Percentiles rank a stretch among this genome's conserved stretches.
Evolutionary conservation across 768 basidiomycete species (phyloP).

Genomic region (Pilatotrama ljubarskyi): DNA sequence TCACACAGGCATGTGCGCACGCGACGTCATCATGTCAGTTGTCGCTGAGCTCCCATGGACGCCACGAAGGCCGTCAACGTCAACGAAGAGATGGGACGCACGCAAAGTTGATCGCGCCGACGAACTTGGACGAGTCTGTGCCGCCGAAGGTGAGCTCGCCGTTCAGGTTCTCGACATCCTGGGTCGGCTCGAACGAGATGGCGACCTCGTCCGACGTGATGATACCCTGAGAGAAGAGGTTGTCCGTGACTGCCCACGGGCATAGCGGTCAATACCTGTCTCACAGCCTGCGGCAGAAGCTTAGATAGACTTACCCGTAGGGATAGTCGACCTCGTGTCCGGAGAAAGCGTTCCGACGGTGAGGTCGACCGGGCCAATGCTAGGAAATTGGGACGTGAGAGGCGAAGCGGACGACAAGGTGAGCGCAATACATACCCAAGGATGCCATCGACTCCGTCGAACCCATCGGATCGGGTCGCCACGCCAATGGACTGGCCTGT

Average conservation of each 20-base stretch:
- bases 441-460: slow-evolving; percentile 58
- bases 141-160: slow-evolving; percentile 38
- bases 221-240: slow-evolving; percentile 27
- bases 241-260: slow-evolving; percentile 36
- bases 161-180: slow-evolving; percentile 13
- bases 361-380: slow-evolving; percentile 62
- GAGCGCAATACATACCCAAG: slow-evolving; percentile 46
- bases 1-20: background rate
- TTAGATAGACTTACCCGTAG: slow-evolving; percentile 13
- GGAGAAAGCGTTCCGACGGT: slow-evolving; percentile 40
- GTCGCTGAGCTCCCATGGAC: background rate
- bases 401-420: background rate
- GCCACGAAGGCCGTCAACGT: background rate
- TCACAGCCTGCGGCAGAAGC: background rate
- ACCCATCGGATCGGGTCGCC: slow-evolving; percentile 45
- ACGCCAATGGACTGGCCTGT: slow-evolving; percentile 63
- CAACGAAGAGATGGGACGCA: background rate
- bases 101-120: slow-evolving; percentile 31
- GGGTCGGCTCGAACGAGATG: slow-evolving; percentile 31
- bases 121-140: slow-evolving; percentile 30
- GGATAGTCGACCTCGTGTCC: slow-evolving; percentile 11
- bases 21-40: background rate
- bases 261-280: slow-evolving; percentile 3
- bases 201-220: slow-evolving; percentile 27
- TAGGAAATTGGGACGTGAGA: slow-evolving; percentile 25